Percentiles rank a stretch among this genome's conserved stretches.
These are phyloP conservation scores for Aureobasidium musti DNA, from an alignment of 2,329 filamentous ascomycete genomes.

Conservation along the genomic window DNA sequence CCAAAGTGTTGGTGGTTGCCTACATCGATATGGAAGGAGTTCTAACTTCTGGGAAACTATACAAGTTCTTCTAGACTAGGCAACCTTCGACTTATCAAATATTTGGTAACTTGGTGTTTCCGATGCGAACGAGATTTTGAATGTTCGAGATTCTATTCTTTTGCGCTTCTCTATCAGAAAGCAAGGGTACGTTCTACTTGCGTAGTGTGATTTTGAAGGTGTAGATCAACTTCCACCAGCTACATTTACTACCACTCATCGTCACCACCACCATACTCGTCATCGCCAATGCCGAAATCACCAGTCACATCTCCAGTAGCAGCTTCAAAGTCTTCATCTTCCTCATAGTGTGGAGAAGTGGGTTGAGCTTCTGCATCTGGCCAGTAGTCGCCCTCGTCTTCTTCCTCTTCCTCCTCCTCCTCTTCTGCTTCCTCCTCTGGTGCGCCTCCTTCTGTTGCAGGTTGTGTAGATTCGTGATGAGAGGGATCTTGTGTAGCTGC, in stretches of 20 bases:
- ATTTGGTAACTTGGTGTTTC: too few relatives aligned
- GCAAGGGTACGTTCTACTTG: too few relatives aligned
- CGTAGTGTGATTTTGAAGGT: too few relatives aligned
- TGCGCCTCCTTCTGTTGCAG: not conserved
- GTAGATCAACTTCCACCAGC: too few relatives aligned
- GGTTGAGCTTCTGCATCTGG: conserved; percentile 10
- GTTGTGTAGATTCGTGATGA: not conserved
- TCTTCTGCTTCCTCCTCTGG: conserved; percentile 30
- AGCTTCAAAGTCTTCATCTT: conserved; percentile 20
- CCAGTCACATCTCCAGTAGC: conserved; percentile 5
- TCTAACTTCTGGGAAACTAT: too few relatives aligned
- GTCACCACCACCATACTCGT: conserved; percentile 28
- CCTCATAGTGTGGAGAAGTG: conserved; percentile 6
- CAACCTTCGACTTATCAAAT: too few relatives aligned
- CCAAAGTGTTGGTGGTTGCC: too few relatives aligned
- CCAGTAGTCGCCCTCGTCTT: conserved; percentile 31
- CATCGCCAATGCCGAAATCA: conserved; percentile 31
- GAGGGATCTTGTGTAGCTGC: conserved; percentile 2
- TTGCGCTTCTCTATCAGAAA: not conserved
- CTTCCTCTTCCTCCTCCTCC: conserved; percentile 33
- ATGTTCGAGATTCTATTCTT: not conserved
- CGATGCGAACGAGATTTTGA: too few relatives aligned
- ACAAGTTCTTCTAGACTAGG: too few relatives aligned
- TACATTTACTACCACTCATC: not conserved
- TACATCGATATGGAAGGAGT: too few relatives aligned